Conservation (phyloP, 306 rosid genomes). For the Fragaria nilgerrensis region DNA sequence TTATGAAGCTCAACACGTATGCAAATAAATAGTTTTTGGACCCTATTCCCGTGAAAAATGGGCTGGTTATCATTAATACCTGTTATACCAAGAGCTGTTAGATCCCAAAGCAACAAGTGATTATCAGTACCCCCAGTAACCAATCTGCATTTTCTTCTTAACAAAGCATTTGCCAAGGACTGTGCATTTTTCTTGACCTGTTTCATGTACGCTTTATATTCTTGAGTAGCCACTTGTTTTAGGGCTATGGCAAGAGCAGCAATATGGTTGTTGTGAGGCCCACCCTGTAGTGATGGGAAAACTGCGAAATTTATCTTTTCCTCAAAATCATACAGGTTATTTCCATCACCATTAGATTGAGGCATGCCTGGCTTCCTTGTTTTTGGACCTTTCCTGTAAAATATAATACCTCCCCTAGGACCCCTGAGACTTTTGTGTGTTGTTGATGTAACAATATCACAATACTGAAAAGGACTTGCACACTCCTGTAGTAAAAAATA, state of each 20-base stretch:
- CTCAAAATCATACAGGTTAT: slow-evolving; percentile 54
- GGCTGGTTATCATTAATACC: slow-evolving; percentile 38
- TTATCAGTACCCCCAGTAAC: slow-evolving; percentile 88
- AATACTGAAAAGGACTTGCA: slow-evolving; percentile 65
- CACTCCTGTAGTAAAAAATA: slow-evolving; percentile 50
- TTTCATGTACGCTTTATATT: slow-evolving; percentile 70
- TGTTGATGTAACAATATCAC: slow-evolving; percentile 81
- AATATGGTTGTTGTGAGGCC: slow-evolving; percentile 82
- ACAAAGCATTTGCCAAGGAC: slow-evolving; percentile 71
- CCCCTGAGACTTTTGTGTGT: slow-evolving; percentile 91
- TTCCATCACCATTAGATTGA: slow-evolving; percentile 47
- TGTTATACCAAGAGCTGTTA: slow-evolving; percentile 64
- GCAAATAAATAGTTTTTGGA: neutral
- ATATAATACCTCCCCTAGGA: slow-evolving; percentile 85
- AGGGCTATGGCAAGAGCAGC: slow-evolving; percentile 87
- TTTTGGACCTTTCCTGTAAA: slow-evolving; percentile 66
- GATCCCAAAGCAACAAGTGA: slow-evolving; percentile 88
- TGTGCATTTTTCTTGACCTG: slow-evolving; percentile 84
- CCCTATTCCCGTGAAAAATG: neutral
- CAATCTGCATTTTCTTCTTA: slow-evolving; percentile 78
- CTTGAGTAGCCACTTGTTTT: slow-evolving; percentile 75
- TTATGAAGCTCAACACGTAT: neutral
- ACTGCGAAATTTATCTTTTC: slow-evolving; percentile 81
- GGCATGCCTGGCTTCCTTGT: slow-evolving; percentile 50
- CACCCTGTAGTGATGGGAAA: slow-evolving; percentile 83